phyloP scores from a whole-genome alignment of 805 yeast genomes.

The Yamadazyma scolyti region DNA sequence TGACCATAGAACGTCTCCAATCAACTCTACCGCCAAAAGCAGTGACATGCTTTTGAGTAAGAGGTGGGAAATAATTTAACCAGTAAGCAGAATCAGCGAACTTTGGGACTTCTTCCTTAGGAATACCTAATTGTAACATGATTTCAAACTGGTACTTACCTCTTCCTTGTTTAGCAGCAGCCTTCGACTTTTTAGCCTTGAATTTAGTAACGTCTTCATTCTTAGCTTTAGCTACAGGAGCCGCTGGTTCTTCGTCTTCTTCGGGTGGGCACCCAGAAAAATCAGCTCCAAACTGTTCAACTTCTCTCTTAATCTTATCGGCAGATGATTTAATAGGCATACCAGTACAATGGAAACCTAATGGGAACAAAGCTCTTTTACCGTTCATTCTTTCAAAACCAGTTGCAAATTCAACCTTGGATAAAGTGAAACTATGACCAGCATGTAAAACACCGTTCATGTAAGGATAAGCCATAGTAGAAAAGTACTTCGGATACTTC shows the following conservation, averaged over 20 bases:
- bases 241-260: slow-evolving; percentile 48
- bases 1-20: slow-evolving; percentile 95
- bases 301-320: slow-evolving; percentile 89
- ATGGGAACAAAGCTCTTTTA: slow-evolving; percentile 86
- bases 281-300: slow-evolving; percentile 84
- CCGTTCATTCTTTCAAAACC: slow-evolving; percentile 97
- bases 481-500: slow-evolving; percentile 80
- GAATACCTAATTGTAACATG: slow-evolving; percentile 90
- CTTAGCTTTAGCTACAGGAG: slow-evolving; percentile 27
- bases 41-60: slow-evolving; percentile 76
- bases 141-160: slow-evolving; percentile 94
- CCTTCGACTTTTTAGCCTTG: slow-evolving; percentile 89
- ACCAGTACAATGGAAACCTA: slow-evolving; percentile 99
- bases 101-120: slow-evolving; percentile 74
- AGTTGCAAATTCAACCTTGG: slow-evolving; percentile 87
- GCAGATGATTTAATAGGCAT: slow-evolving; percentile 97
- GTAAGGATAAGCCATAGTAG: slow-evolving; percentile 97
- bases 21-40: slow-evolving; percentile 90
- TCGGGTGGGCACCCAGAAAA: slow-evolving; percentile 66
- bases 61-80: slow-evolving; percentile 89
- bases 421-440: slow-evolving; percentile 93
- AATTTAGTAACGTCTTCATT: slow-evolving; percentile 86
- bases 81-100: slow-evolving; percentile 93
- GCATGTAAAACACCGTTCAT: slow-evolving; percentile 99
- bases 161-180: slow-evolving; percentile 89